These are phyloP conservation scores for Luvunga scandens DNA, from an alignment of 345 rosid genomes.

Conservation along the genomic window DNA sequence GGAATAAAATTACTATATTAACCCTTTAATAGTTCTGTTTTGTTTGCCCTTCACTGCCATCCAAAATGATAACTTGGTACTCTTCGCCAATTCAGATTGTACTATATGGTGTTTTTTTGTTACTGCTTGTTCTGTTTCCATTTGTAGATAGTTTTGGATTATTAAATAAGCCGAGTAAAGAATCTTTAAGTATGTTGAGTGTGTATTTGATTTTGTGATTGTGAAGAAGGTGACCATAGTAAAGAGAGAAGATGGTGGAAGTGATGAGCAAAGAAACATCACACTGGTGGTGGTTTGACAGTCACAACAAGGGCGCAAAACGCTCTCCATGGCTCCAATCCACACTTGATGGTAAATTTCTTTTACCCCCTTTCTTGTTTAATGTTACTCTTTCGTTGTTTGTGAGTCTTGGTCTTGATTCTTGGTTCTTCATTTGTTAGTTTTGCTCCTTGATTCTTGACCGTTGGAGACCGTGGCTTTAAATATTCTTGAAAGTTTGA, in stretches of 20 bases:
- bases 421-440: neutral
- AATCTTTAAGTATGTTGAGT: neutral
- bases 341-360: constrained; percentile 54
- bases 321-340: constrained; percentile 82
- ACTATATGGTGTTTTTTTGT: neutral
- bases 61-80: neutral
- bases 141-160: neutral
- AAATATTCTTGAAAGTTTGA: neutral
- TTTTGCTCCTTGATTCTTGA: constrained; percentile 18
- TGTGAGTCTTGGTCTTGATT: neutral
- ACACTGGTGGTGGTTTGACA: constrained; percentile 82
- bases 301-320: constrained; percentile 39
- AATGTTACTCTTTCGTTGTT: neutral
- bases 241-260: constrained; percentile 20
- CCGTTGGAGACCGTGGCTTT: constrained; percentile 21
- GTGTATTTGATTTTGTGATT: neutral
- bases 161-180: neutral
- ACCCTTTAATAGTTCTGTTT: neutral
- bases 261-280: constrained; percentile 46
- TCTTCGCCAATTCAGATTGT: neutral
- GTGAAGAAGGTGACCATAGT: constrained; percentile 12
- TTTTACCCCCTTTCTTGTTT: neutral
- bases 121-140: neutral
- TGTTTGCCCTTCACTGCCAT: neutral
- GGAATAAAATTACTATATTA: neutral